These are phyloP conservation scores for Neurospora sp. DNA, from an alignment of 495 filamentous ascomycete genomes.

Conservation along the genomic window DNA sequence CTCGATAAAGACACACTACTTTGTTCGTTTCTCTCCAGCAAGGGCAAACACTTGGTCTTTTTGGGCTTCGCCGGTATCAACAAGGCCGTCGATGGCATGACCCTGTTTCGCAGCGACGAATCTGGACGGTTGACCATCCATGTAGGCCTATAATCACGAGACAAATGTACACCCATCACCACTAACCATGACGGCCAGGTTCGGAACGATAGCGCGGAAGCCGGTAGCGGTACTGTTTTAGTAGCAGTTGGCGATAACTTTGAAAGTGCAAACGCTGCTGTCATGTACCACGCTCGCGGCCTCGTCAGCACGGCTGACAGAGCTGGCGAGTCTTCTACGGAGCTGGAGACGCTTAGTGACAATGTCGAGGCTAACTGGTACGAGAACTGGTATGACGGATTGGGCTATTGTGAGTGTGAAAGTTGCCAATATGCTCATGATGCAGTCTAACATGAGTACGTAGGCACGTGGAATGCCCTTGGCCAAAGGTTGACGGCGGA, in stretches of 20 bases:
- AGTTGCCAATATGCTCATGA: neutral
- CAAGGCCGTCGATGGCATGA: slow-evolving; percentile 44
- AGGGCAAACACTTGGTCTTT: slow-evolving; percentile 72
- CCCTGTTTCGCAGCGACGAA: slow-evolving; percentile 55
- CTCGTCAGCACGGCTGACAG: slow-evolving; percentile 35
- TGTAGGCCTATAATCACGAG: slow-evolving; percentile 29
- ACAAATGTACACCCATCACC: neutral
- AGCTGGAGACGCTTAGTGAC: slow-evolving; percentile 37
- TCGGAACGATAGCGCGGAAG: slow-evolving; percentile 50
- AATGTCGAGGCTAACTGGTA: slow-evolving; percentile 48
- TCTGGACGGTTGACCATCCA: slow-evolving; percentile 58
- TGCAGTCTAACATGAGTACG: neutral
- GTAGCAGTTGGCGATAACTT: slow-evolving; percentile 66
- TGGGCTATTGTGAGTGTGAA: slow-evolving; percentile 46
- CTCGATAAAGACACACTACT: slow-evolving; percentile 71
- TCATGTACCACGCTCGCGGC: slow-evolving; percentile 77
- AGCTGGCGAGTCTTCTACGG: slow-evolving; percentile 16
- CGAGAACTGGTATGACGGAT: slow-evolving; percentile 81
- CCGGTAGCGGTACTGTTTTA: slow-evolving; percentile 52
- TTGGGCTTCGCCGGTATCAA: slow-evolving; percentile 70
- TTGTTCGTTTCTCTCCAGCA: slow-evolving; percentile 58
- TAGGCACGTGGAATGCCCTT: slow-evolving; percentile 86
- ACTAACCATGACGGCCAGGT: slow-evolving; percentile 18
- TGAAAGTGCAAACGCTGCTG: slow-evolving; percentile 66
- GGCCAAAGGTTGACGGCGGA: slow-evolving; percentile 73